These are phyloP conservation scores for Penicillium goetzii DNA, from an alignment of 495 filamentous ascomycete species.

Conservation along the genomic window DNA sequence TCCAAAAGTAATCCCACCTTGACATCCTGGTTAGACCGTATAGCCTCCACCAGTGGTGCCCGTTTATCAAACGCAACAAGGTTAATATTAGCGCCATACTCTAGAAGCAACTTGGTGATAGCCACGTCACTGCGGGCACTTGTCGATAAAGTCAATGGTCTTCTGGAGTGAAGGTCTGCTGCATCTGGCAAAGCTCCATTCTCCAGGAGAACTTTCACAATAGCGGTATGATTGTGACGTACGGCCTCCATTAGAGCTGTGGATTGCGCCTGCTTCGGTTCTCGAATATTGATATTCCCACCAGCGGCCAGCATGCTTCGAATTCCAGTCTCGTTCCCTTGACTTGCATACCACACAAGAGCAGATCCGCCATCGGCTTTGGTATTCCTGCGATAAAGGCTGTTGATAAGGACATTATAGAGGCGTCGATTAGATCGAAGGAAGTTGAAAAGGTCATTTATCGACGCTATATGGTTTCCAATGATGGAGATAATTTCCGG, in stretches of 20 bases:
- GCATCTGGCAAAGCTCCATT: slow-evolving; percentile 14
- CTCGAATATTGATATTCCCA: slow-evolving; percentile 14
- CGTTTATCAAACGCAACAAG: slow-evolving; percentile 9
- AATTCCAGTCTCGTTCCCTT: slow-evolving; percentile 13
- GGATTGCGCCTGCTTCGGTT: background rate
- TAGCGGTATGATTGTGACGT: background rate
- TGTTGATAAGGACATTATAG: background rate
- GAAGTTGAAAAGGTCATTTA: background rate
- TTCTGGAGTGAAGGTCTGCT: slow-evolving; percentile 8
- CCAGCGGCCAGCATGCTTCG: slow-evolving; percentile 16
- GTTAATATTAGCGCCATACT: slow-evolving; percentile 7
- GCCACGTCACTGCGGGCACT: slow-evolving; percentile 1
- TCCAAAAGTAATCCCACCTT: slow-evolving; percentile 15
- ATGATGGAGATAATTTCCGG: slow-evolving; percentile 11
- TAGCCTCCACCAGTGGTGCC: slow-evolving; percentile 2
- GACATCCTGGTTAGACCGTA: slow-evolving; percentile 10
- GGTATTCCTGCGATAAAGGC: slow-evolving; percentile 6
- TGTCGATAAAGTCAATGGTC: slow-evolving; percentile 13
- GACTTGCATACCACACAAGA: slow-evolving; percentile 18
- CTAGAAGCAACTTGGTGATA: slow-evolving; percentile 17
- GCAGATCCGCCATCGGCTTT: slow-evolving; percentile 15
- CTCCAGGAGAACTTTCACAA: slow-evolving; percentile 12
- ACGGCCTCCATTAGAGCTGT: slow-evolving; percentile 14
- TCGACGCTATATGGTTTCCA: slow-evolving; percentile 1
- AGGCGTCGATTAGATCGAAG: background rate